A percentile compares a stretch with the other conserved stretches of the same genome.
These are phyloP conservation scores for Acer campestre DNA, from an alignment of 345 rosid genomes.

Conservation along the genomic window DNA sequence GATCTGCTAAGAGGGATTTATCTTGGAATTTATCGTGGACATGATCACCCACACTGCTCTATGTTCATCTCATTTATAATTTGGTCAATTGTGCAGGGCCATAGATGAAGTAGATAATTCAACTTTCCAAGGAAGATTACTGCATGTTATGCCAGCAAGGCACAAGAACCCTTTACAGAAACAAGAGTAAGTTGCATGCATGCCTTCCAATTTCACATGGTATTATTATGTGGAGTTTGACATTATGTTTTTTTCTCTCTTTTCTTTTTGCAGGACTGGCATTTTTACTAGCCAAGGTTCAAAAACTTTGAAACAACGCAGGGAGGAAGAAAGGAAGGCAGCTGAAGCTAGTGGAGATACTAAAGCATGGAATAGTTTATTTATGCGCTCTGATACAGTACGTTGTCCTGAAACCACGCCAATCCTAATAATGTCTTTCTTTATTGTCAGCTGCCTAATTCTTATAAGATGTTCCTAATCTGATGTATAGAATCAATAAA, in stretches of 20 bases:
- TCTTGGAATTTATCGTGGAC: too few relatives aligned
- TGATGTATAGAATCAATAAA: background rate
- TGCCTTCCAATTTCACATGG: conserved; percentile 10
- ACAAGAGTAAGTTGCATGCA: conserved; percentile 49
- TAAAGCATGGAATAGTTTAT: conserved; percentile 92
- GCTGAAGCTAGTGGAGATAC: conserved; percentile 89
- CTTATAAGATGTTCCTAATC: background rate
- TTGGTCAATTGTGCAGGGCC: conserved; percentile 60
- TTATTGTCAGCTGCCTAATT: background rate
- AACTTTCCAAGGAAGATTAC: conserved; percentile 85
- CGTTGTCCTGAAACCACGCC: conserved; percentile 12
- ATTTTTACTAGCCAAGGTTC: conserved; percentile 36
- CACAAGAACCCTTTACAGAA: conserved; percentile 48
- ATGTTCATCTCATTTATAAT: conserved; percentile 3
- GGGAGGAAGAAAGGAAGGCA: conserved; percentile 83
- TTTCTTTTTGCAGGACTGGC: conserved; percentile 32
- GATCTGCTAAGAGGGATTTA: too few relatives aligned
- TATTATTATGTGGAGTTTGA: conserved; percentile 5
- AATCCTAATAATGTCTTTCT: background rate
- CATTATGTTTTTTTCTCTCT: background rate
- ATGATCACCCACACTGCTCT: background rate
- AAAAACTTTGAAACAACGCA: conserved; percentile 74
- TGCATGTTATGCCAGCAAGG: conserved; percentile 85
- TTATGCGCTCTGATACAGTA: conserved; percentile 92
- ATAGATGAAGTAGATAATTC: conserved; percentile 72